phyloP scores from a whole-genome alignment of 1,139 yeast genomes.

The Suhomyces coccinellae region DNA sequence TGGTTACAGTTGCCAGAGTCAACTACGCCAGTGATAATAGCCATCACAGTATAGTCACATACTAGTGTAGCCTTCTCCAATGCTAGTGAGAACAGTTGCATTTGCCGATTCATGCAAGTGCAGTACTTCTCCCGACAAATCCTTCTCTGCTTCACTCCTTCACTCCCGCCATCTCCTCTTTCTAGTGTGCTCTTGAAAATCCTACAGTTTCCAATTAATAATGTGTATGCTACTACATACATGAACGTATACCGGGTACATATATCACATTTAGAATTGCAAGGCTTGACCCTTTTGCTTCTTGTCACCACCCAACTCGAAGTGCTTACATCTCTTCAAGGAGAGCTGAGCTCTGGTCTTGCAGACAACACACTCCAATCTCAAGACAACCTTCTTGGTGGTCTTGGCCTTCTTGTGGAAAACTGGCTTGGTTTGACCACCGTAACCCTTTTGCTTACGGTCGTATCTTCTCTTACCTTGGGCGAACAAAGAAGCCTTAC shows the following conservation, averaged over 20 bases:
- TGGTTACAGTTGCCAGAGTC: no score
- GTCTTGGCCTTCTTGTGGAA: conserved; percentile 99
- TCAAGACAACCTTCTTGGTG: conserved; percentile 99
- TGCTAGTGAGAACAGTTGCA: no score
- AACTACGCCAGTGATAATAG: no score
- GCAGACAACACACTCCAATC: conserved; percentile 98
- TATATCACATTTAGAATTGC: conserved; percentile 63
- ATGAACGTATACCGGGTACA: conserved; percentile 11
- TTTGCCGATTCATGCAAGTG: no score
- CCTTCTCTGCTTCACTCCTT: no score
- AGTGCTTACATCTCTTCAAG: conserved; percentile 99
- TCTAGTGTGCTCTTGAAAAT: neutral
- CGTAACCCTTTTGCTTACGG: conserved; percentile 99
- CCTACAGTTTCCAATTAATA: conserved; percentile 5
- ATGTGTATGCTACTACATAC: conserved; percentile 12
- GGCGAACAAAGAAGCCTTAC: conserved; percentile 98
- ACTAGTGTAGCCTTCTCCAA: no score
- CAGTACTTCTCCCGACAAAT: no score
- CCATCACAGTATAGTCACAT: no score
- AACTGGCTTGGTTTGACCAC: conserved; percentile 99
- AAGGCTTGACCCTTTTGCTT: conserved; percentile 99
- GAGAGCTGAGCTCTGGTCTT: conserved; percentile 98
- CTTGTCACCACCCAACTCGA: conserved; percentile 99
- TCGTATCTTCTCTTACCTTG: conserved; percentile 99
- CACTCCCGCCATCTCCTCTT: no score